Percentiles rank a stretch among this genome's conserved stretches.
Evolutionary conservation across 805 yeast genomes (phyloP).

Genomic region (Wilhelminamyces savonicus): DNA sequence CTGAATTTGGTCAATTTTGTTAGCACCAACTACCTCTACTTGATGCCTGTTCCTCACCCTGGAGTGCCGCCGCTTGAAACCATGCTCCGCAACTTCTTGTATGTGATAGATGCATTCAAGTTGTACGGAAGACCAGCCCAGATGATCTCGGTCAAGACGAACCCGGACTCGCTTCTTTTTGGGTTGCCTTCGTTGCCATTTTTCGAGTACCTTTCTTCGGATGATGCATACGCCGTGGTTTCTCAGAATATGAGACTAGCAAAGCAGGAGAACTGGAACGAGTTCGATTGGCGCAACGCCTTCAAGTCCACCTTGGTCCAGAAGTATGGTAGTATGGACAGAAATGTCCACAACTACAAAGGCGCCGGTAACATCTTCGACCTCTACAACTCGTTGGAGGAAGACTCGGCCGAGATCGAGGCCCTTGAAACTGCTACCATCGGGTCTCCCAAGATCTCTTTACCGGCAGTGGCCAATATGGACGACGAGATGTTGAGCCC

Average conservation of each 20-base stretch:
- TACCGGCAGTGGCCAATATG: too few species aligned
- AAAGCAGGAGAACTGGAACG: constrained; percentile 18
- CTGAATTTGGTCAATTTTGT: constrained; percentile 24
- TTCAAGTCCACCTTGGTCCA: constrained; percentile 14
- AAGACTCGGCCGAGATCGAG: constrained; percentile 2
- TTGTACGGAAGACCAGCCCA: constrained; percentile 72
- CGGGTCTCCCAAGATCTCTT: too few species aligned
- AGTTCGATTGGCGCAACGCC: constrained; percentile 20
- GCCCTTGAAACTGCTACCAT: neutral
- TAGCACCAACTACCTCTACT: constrained; percentile 42
- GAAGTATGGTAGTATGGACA: constrained; percentile 3
- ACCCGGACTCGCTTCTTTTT: constrained; percentile 59
- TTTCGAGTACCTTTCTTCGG: constrained; percentile 45
- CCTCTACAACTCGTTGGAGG: constrained; percentile 22
- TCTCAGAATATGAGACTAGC: constrained; percentile 12
- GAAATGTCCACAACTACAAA: constrained; percentile 14
- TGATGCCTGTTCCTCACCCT: constrained; percentile 69
- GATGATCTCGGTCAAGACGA: constrained; percentile 66
- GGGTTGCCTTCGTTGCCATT: constrained; percentile 73
- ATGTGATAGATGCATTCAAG: constrained; percentile 63
- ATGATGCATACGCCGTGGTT: constrained; percentile 17
- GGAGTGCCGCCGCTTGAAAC: constrained; percentile 70
- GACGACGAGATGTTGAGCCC: too few species aligned
- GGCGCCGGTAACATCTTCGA: constrained; percentile 32
- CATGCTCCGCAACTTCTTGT: constrained; percentile 63